Evolutionary conservation across 83 land plant species (phyloP).

Genomic region (Larix sibirica): DNA sequence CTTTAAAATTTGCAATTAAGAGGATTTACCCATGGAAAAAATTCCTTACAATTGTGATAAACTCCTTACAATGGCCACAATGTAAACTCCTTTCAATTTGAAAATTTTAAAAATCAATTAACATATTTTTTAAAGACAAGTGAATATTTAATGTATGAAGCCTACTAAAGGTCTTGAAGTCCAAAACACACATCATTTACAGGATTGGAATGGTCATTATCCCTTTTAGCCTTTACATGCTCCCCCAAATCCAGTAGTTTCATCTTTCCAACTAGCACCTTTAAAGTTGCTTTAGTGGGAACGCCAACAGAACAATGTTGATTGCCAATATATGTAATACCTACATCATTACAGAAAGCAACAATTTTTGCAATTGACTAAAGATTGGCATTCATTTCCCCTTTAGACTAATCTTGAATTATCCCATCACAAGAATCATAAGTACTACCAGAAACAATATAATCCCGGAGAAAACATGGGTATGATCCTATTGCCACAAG

Average conservation of each 20-base stretch:
- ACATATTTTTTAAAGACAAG: no score
- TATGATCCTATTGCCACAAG: slow-evolving; percentile 63
- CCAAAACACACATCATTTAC: no score
- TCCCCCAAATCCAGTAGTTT: slow-evolving; percentile 54
- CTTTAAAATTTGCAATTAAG: no score
- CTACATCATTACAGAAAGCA: slow-evolving; percentile 93
- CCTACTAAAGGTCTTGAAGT: no score
- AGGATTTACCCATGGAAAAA: no score
- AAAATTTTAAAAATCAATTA: no score
- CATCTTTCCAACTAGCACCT: slow-evolving; percentile 94
- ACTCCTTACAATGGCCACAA: no score
- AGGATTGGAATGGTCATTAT: slow-evolving; percentile 8
- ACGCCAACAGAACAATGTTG: slow-evolving; percentile 74
- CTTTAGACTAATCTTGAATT: slow-evolving; percentile 46
- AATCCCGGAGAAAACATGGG: slow-evolving; percentile 40
- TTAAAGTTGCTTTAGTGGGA: slow-evolving; percentile 97
- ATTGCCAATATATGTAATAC: slow-evolving; percentile 44
- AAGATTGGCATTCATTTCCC: slow-evolving; percentile 66
- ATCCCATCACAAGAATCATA: slow-evolving; percentile 83
- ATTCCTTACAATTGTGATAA: no score
- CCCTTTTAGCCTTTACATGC: neutral
- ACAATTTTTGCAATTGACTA: slow-evolving; percentile 76
- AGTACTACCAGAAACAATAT: slow-evolving; percentile 86
- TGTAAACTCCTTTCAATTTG: no score
- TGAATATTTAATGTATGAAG: no score